Base-by-base conservation (phyloP, 1,284 basidiomycete species). In the Cystobasidiaceae sp. region DNA sequence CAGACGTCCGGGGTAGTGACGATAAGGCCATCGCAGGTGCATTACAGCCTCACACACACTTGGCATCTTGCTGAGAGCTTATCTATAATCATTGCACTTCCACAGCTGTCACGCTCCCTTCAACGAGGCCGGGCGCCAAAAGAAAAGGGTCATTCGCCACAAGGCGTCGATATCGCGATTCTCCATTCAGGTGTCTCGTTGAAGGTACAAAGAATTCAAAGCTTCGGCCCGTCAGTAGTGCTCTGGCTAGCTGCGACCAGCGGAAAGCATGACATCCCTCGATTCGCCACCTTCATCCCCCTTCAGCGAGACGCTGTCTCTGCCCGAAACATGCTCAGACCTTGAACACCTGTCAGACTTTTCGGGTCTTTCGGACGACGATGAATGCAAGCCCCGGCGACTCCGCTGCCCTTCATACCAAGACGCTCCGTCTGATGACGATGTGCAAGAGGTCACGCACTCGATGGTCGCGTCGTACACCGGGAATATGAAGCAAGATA, bases 401-500 rank as follows among this genome's bases (percentile, higher is more conserved):
- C 45, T n/a, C 17, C 21, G 19, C n/a, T 17, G 45, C 44, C 32
- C 21, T 30, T 46, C 56, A 3, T 41, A 46, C 17, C 8, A 15
- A 15, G 56, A 49, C 25, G 23, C 11, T 25, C 25, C 25, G 5
- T 54, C 60, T 21, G 60, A 62, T 11, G 27, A 43, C 17, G 60
- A 52, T 15, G 41, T 62, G n/a, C 39, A 49, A 2, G 39, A 62
- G n/a, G 46, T 62, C 23, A 52, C 48, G 9, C 60, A 39, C 37
- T 62, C 60, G 9, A 62, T 62, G 60, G 11, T 50, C 15, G 60
- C 33, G 17, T 43, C 54, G n/a, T n/a, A n/a, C n/a, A n/a, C n/a
- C n/a, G n/a, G n/a, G n/a, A n/a, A n/a, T n/a, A n/a, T n/a, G n/a
- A n/a, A n/a, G n/a, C n/a, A n/a, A n/a, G n/a, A n/a, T n/a, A n/a